Evolutionary conservation across 768 basidiomycete genomes (phyloP), one percentile per base, ranked within the genome.

Genomic region (Amyloporia xantha): DNA sequence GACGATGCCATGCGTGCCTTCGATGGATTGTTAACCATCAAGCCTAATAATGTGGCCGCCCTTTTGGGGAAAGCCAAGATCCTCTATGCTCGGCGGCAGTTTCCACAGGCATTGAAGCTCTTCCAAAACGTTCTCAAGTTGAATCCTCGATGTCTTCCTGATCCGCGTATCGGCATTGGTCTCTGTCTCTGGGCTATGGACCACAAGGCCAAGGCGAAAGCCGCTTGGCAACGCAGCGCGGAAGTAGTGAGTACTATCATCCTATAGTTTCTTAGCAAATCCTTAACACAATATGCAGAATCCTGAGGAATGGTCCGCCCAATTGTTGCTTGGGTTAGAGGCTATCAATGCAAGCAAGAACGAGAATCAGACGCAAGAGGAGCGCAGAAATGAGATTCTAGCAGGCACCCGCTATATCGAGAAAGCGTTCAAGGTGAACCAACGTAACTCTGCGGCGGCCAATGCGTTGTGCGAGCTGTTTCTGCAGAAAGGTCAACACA

Each of bases 101-200:
- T 81, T 58, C 75, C 81, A 21, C 82, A 85, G 40, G 85, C 96
- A 2, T 75, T 99, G 23, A 84, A 85, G 54, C 60, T 84, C 4
- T 97, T 95, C 63, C 95, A 97, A 63, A 81, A 82, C 41, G 84
- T 94, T 7, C 73, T 98, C 10, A 72, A 77, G 25, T 75, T 87
- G 36, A 82, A 81, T 48, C 93, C 95, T 0, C 68, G 75, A 15
- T 92, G 89, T 66, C 69, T 75, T 21, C 96, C 95, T 0, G 95
- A 99, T 65, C 95, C 96, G 27, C 81, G 96, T 5, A 86, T 98
- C 49, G 96, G 96, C 15, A 91, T 98, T 35, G 96, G 96, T 7
- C 69, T 99, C 4, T 97, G 95, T 66, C 71, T 92, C 19, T 98
- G 91, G 91, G 81, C 87, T 3, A 71, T 96, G 69, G 87, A 87